Evolutionary conservation across 2,329 filamentous ascomycete genomes (phyloP).

Genomic region (Verticillium nubilum): DNA sequence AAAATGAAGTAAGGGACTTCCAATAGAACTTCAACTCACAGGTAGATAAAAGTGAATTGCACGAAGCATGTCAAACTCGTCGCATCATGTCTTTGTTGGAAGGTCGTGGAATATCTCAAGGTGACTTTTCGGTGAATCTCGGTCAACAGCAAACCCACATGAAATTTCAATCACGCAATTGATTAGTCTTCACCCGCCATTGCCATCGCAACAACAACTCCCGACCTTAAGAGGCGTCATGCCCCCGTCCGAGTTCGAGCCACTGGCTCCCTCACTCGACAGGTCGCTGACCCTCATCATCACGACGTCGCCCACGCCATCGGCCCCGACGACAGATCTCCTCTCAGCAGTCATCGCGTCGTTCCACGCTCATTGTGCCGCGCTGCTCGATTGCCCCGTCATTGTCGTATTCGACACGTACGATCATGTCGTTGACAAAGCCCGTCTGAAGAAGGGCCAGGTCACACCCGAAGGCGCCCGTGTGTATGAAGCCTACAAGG

Average conservation of each 20-base stretch:
- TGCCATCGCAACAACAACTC: neutral
- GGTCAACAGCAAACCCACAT: neutral
- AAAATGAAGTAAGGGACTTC: no score
- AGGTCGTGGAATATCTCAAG: no score
- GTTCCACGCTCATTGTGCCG: slow-evolving; percentile 35
- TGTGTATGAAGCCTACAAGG: slow-evolving; percentile 38
- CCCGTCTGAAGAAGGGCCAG: slow-evolving; percentile 48
- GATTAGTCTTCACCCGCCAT: neutral
- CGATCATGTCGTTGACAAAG: slow-evolving; percentile 35
- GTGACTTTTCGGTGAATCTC: neutral
- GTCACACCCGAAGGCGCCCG: slow-evolving; percentile 40
- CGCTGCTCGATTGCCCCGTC: slow-evolving; percentile 34
- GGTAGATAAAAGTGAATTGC: no score
- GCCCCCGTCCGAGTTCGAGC: neutral
- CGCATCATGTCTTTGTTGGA: neutral
- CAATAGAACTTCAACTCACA: no score
- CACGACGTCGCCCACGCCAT: slow-evolving; percentile 51
- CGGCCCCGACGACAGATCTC: slow-evolving; percentile 46
- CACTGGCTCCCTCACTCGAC: neutral
- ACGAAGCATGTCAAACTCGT: no score
- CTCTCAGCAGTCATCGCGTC: slow-evolving; percentile 40
- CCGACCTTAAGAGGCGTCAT: neutral
- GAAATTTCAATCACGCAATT: neutral
- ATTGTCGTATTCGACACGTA: slow-evolving; percentile 49
- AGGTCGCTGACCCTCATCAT: slow-evolving; percentile 37